Base-by-base conservation (phyloP, 768 basidiomycete genomes). In the Tulasnella sp. region DNA sequence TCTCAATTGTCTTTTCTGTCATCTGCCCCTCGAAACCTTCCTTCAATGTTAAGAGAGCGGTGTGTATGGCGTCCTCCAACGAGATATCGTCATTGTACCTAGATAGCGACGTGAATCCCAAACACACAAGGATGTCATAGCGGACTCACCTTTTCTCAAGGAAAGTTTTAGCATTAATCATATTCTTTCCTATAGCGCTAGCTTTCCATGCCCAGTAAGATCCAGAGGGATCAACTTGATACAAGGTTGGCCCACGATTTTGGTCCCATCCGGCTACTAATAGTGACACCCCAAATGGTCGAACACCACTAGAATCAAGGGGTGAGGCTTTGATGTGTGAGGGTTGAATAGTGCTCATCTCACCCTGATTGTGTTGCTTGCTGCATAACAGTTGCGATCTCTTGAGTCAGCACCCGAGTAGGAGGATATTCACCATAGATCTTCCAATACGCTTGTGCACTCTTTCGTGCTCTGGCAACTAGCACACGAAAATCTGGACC, bases 181-280 rank as follows among this genome's bases (percentile, higher is more conserved):
- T 96, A 68, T 98, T 98, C 72, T 99, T 99, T 34, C 95, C 95
- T 60, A 98, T 99, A 9, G 95, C 95, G 63, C 90, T 93, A 6
- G 95, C 95, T 65, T 99, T 99, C 95, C 95, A 99, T 27, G 95
- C 93, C 95, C 95, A 99, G 70, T 88, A 99, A 28, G 89, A 90
- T 48, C 95, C 95, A 32, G 91, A 95, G 34, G 95, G 95, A 69
- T 99, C 95, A 37, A 99, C 92, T 66, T 99, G 95, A 69, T 95
- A 98, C 58, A 99, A 73, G n/a, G 81, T 83, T 57, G 91, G 89
- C 20, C 95, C 95, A n/a, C 89, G 82, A 63, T 83, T 82, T 60
- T 73, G 72, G 65, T 99, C 95, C 83, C 86, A 99, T 39, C 95
- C 95, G 16, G 93, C 93, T 32, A 99, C 91, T 45, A 99, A 74